phyloP scores from a whole-genome alignment of 2,329 filamentous ascomycete species.

The Pestalotiopsis sp. region DNA sequence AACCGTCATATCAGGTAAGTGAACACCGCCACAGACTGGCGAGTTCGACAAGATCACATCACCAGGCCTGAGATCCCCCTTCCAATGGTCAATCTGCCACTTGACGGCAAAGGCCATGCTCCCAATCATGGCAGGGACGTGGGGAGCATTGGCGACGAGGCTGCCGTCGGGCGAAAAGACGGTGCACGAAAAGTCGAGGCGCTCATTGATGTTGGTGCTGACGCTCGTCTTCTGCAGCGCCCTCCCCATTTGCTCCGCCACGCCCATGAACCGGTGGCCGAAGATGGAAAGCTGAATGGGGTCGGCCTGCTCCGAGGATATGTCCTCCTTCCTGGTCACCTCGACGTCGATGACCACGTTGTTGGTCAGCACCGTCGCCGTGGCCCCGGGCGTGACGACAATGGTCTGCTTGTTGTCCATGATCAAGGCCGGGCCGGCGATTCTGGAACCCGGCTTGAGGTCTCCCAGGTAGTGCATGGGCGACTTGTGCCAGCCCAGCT shows the following conservation, averaged over 20 bases:
- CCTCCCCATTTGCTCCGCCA: slow-evolving; percentile 79
- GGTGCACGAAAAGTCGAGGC: slow-evolving; percentile 78
- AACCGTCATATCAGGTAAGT: slow-evolving; percentile 39
- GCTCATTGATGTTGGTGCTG: slow-evolving; percentile 76
- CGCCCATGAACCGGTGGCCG: slow-evolving; percentile 78
- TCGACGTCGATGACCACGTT: slow-evolving; percentile 7
- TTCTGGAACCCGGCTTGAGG: neutral
- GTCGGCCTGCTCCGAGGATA: slow-evolving; percentile 50
- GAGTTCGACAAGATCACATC: slow-evolving; percentile 14
- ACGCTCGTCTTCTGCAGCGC: slow-evolving; percentile 76
- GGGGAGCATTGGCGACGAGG: slow-evolving; percentile 64
- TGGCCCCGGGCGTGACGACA: slow-evolving; percentile 21
- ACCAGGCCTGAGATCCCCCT: slow-evolving; percentile 9
- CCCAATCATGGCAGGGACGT: slow-evolving; percentile 12
- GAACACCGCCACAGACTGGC: slow-evolving; percentile 33
- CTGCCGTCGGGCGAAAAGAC: slow-evolving; percentile 74
- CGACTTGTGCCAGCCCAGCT: neutral
- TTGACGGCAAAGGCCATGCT: slow-evolving; percentile 15
- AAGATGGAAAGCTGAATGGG: slow-evolving; percentile 77
- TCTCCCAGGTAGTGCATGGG: neutral
- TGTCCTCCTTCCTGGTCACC: neutral
- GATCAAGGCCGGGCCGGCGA: slow-evolving; percentile 9
- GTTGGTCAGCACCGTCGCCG: slow-evolving; percentile 29
- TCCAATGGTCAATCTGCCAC: slow-evolving; percentile 14
- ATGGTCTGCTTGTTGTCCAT: slow-evolving; percentile 22